Percentiles rank a stretch among this genome's conserved stretches.
These are phyloP conservation scores for Vanderwaltozyma verrucispora DNA, from an alignment of 805 yeast genomes.

Conservation along the genomic window DNA sequence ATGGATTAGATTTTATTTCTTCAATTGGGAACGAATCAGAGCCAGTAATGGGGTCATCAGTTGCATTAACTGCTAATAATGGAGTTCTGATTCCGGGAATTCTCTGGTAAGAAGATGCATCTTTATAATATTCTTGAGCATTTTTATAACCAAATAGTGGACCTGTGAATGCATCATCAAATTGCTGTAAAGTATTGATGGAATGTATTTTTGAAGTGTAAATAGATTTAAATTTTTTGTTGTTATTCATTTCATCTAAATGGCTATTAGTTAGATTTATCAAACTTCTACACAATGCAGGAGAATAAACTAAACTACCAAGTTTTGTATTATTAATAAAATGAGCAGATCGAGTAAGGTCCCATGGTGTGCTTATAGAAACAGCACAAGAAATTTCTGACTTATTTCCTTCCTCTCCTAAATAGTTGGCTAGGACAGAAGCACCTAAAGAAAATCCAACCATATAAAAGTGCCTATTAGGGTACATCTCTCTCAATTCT, in stretches of 20 bases:
- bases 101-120: constrained; percentile 47
- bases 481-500: constrained; percentile 40
- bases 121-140: constrained; percentile 54
- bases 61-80: constrained; percentile 47
- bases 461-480: constrained; percentile 53
- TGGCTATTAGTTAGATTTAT: constrained; percentile 35
- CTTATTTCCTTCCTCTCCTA: constrained; percentile 53
- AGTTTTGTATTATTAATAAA: constrained; percentile 34
- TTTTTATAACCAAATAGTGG: constrained; percentile 54
- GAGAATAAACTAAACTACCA: constrained; percentile 39
- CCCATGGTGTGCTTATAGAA: constrained; percentile 67
- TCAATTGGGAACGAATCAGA: constrained; percentile 39
- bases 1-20: constrained; percentile 49
- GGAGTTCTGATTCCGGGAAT: constrained; percentile 51
- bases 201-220: constrained; percentile 17
- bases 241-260: constrained; percentile 29
- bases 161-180: constrained; percentile 58
- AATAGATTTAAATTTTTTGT: constrained; percentile 10
- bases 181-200: constrained; percentile 37
- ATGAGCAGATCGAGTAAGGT: constrained; percentile 41
- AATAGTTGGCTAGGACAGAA: constrained; percentile 55
- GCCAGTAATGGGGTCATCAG: constrained; percentile 70
- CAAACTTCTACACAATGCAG: constrained; percentile 40
- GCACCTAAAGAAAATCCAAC: constrained; percentile 83
- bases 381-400: constrained; percentile 42